Base-by-base conservation (phyloP, 2,329 filamentous ascomycete genomes). In the Monilinia polystroma region DNA sequence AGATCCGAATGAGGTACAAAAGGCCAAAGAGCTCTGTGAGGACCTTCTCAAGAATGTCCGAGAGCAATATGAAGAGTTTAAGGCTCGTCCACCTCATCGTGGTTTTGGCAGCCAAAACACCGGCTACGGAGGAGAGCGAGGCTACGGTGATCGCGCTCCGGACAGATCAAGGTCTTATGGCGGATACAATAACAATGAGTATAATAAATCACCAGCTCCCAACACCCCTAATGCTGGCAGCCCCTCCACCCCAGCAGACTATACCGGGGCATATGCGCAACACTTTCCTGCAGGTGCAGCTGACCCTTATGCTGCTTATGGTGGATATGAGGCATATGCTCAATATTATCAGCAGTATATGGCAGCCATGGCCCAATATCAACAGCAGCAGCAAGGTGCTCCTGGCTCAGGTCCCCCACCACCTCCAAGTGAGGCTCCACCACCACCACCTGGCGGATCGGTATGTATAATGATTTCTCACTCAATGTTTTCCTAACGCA, bases 241-340 rank as follows among this genome's bases (percentile, higher is more conserved):
- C 66, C 79, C 84, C 14, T 78, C 83, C 35, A 78, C 81, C 47
- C 75, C 73, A 53, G 78, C 81, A 38, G 90, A 96, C 73, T 95
- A 95, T 77, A 87, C 87, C 63, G 87, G 90, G 23, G 90, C 94
- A 75, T 96, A 96, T 77, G 89, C 91, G 3, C 90, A 93, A 76
- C 95, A 96, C 78, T 94, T 93, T 69, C 84, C 52, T 57, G 80
- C 79, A 56, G 82, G 83, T 65, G 81, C 41, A 43, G 41, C 85
- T 70, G 92, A 97, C 75, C 94, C 93, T 0, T 97, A 97, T 77
- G 92, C 92, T 53, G 88, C 91, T 11, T 97, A 95, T 73, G 94
- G 94, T 69, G 94, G 94, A 65, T 97, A 95, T 78, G 85, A 89
- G 72, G 90, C 90, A 54, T 89, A 89, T 72, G 81, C 85, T 70